Percentiles rank a stretch among this genome's conserved stretches.
Conservation (phyloP, 2,329 filamentous ascomycete genomes). For the Hypoxylon sp. region DNA sequence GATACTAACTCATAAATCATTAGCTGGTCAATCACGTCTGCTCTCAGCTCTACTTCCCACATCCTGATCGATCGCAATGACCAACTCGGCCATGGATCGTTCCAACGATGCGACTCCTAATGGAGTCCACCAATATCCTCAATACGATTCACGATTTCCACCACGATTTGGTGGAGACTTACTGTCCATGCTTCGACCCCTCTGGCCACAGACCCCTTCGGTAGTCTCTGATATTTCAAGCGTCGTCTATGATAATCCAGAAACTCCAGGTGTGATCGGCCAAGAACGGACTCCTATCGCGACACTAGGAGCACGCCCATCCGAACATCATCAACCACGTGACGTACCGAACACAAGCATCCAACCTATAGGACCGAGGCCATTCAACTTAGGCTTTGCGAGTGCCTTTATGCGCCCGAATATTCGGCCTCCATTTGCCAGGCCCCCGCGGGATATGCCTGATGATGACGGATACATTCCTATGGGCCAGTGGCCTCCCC, state of each 20-base stretch:
- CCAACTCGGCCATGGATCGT: no score
- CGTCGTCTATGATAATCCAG: neutral
- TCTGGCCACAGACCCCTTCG: neutral
- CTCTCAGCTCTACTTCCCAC: neutral
- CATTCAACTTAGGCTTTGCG: neutral
- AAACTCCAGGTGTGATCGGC: no score
- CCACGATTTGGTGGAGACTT: neutral
- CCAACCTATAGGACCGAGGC: neutral
- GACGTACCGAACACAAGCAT: neutral
- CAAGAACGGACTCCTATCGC: neutral
- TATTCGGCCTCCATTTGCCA: neutral
- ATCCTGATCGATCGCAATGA: neutral
- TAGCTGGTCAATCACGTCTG: neutral
- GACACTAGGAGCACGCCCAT: neutral
- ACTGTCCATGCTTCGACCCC: neutral
- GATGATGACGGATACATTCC: constrained; percentile 14
- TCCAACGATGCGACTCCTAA: neutral
- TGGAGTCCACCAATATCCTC: neutral
- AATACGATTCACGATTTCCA: neutral
- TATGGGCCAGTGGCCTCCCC: constrained; percentile 10
- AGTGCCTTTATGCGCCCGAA: neutral
- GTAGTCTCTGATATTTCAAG: neutral
- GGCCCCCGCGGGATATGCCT: neutral
- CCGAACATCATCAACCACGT: neutral
- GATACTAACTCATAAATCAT: neutral